Conservation (phyloP, 345 rosid genomes). For the Brassica nigra region DNA sequence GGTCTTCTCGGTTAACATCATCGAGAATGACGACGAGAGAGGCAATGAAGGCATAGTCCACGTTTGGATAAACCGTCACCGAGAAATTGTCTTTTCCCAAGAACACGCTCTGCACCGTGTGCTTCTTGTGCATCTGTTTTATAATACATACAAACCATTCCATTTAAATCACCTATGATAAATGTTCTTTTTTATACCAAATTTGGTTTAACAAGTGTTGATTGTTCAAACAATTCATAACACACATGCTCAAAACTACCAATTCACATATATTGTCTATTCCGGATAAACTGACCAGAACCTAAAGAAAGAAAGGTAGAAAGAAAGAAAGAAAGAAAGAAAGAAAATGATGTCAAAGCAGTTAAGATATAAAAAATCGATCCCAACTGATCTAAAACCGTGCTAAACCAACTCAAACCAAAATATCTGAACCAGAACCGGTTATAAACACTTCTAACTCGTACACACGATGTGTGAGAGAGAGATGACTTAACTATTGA, state of each 20-base stretch:
- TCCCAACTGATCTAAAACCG: neutral
- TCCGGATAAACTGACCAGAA: neutral
- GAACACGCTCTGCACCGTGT: conserved; percentile 39
- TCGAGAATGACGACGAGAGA: conserved; percentile 53
- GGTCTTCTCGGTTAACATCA: conserved; percentile 48
- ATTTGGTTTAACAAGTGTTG: neutral
- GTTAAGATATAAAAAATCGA: neutral
- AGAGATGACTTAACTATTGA: neutral
- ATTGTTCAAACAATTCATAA: neutral
- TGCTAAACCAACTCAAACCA: neutral
- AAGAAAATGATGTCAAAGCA: neutral
- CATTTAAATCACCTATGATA: neutral
- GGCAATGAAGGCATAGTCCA: conserved; percentile 46
- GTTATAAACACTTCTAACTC: neutral
- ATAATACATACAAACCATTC: neutral
- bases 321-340: neutral
- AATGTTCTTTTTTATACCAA: neutral
- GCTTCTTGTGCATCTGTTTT: conserved; percentile 52
- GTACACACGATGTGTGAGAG: neutral
- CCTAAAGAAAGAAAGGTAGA: neutral
- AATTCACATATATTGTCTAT: neutral
- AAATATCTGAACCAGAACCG: neutral
- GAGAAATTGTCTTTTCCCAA: conserved; percentile 47
- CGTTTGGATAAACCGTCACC: conserved; percentile 49
- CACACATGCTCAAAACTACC: neutral